A percentile compares a stretch with the other conserved stretches of the same genome.
Evolutionary conservation across 495 filamentous ascomycete species (phyloP).

Genomic region (Staphylotrichum tortipilum): DNA sequence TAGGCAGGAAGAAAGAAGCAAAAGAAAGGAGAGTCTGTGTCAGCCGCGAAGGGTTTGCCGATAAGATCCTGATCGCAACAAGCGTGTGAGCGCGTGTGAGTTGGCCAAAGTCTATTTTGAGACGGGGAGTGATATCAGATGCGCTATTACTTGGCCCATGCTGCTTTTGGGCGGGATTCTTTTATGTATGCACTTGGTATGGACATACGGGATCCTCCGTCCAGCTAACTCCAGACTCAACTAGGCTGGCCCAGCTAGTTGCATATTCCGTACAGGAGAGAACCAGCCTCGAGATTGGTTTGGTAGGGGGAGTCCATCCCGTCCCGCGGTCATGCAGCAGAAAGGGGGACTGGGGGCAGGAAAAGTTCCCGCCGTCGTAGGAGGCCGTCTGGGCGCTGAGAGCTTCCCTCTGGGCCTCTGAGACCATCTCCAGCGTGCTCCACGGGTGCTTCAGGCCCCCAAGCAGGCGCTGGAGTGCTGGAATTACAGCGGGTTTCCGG

Average conservation of each 20-base stretch:
- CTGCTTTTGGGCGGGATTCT: conserved; percentile 4
- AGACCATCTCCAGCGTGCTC: not conserved
- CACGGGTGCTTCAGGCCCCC: not conserved
- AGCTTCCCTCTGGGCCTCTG: not conserved
- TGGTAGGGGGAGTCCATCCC: too few relatives aligned
- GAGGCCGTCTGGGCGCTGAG: too few relatives aligned
- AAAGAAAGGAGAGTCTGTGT: not conserved
- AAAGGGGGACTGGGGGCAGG: not conserved
- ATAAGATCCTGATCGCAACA: not conserved
- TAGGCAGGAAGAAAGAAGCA: too few relatives aligned
- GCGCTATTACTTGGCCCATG: not conserved
- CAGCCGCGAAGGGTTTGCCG: not conserved
- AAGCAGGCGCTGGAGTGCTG: conserved; percentile 1
- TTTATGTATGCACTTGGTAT: not conserved
- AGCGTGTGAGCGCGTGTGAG: too few relatives aligned
- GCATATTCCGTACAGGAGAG: too few relatives aligned
- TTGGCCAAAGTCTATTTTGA: too few relatives aligned
- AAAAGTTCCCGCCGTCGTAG: too few relatives aligned
- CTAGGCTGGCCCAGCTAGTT: too few relatives aligned
- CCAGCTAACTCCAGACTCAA: too few relatives aligned
- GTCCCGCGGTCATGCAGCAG: too few relatives aligned
- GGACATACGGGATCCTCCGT: not conserved
- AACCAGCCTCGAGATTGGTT: too few relatives aligned
- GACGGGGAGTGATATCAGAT: not conserved
- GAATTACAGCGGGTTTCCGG: not conserved